These are phyloP conservation scores for Hypoxylon sp. DNA, from an alignment of 2,329 filamentous ascomycete genomes.

Conservation along the genomic window DNA sequence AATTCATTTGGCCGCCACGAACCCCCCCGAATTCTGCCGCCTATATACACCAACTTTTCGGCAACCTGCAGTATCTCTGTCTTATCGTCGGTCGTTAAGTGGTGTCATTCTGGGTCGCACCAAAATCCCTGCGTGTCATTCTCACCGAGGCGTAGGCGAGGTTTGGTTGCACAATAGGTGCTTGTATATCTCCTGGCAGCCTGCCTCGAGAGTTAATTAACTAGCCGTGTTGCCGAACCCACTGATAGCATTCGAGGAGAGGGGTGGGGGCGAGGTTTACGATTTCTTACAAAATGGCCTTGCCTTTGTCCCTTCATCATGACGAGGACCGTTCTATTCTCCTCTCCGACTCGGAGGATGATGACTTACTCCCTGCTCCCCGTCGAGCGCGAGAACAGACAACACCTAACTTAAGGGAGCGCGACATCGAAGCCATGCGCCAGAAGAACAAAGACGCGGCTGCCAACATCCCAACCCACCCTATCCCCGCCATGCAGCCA, in stretches of 20 bases:
- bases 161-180: slow-evolving; percentile 27
- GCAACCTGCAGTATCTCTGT: slow-evolving; percentile 37
- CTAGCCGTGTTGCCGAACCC: slow-evolving; percentile 15
- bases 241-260: slow-evolving; percentile 18
- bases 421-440: slow-evolving; percentile 40
- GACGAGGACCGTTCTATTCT: slow-evolving; percentile 45
- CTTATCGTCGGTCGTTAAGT: slow-evolving; percentile 28
- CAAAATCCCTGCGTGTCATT: slow-evolving; percentile 12
- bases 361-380: slow-evolving; percentile 39
- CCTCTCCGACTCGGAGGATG: slow-evolving; percentile 45
- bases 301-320: slow-evolving; percentile 43
- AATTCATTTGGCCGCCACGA: slow-evolving; percentile 26
- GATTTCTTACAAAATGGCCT: slow-evolving; percentile 40
- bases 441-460: slow-evolving; percentile 45
- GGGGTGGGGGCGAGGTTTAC: slow-evolving; percentile 25
- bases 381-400: slow-evolving; percentile 29
- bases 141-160: slow-evolving; percentile 7
- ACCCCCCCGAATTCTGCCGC: slow-evolving; percentile 16
- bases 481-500: slow-evolving; percentile 78
- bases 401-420: slow-evolving; percentile 30
- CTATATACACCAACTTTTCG: slow-evolving; percentile 34
- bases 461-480: slow-evolving; percentile 63
- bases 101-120: slow-evolving; percentile 21
- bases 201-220: slow-evolving; percentile 13
- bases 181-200: slow-evolving; percentile 18